Evolutionary conservation across 495 filamentous ascomycete genomes (phyloP).

Genomic region (Endocarpon pusillum): DNA sequence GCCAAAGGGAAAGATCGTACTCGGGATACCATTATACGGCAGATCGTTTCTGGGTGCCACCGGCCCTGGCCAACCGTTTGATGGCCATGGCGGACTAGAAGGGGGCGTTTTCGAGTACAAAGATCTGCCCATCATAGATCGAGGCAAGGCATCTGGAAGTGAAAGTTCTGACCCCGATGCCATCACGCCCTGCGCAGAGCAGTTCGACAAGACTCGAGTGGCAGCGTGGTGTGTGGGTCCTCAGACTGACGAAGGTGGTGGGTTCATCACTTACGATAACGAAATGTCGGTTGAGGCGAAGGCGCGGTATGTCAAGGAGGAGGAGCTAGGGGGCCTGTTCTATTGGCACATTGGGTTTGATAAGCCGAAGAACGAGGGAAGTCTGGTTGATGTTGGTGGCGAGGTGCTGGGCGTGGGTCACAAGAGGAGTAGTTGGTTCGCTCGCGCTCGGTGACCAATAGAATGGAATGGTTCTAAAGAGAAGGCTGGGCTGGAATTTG

Average conservation of each 20-base stretch:
- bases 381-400: conserved; percentile 64
- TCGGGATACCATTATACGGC: conserved; percentile 80
- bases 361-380: conserved; percentile 43
- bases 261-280: conserved; percentile 78
- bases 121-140: conserved; percentile 38
- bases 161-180: too few species aligned
- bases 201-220: too few species aligned
- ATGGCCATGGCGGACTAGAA: conserved; percentile 50
- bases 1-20: conserved; percentile 46
- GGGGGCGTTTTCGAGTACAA: conserved; percentile 68
- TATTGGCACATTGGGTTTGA: conserved; percentile 88
- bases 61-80: conserved; percentile 51
- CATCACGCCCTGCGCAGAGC: too few species aligned
- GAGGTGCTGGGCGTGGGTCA: too few species aligned
- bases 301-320: conserved; percentile 60
- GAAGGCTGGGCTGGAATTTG: too few species aligned
- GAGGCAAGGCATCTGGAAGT: too few species aligned
- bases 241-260: conserved; percentile 66
- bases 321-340: conserved; percentile 66
- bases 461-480: too few species aligned
- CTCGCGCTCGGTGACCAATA: too few species aligned
- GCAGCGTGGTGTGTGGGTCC: too few species aligned
- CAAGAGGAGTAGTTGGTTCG: too few species aligned
- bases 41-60: conserved; percentile 56
- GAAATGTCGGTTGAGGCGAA: conserved; percentile 71